Evolutionary conservation across 2,329 filamentous ascomycete species (phyloP).

Genomic region (Emergomyces pasteurianus): DNA sequence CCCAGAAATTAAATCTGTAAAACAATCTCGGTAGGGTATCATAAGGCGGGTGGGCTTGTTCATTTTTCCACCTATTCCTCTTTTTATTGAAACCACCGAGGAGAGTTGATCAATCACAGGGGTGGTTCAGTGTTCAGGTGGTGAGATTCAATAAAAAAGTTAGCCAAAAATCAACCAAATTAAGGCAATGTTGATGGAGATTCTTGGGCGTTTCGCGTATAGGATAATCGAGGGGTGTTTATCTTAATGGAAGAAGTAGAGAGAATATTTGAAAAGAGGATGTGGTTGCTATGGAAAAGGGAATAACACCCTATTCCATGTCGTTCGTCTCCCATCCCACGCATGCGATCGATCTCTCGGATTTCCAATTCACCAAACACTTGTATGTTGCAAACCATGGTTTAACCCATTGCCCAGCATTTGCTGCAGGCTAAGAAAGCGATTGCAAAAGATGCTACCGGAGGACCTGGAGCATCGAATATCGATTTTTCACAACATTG

Average conservation of each 20-base stretch:
- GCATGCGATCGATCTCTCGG: neutral
- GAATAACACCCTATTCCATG: neutral
- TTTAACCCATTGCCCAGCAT: neutral
- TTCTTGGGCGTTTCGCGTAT: neutral
- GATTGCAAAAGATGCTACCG: neutral
- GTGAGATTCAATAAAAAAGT: neutral
- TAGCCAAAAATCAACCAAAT: neutral
- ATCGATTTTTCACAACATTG: neutral
- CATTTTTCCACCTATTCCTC: neutral
- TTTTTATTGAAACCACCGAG: neutral
- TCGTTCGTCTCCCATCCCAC: neutral
- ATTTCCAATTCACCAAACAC: neutral
- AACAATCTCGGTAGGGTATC: neutral
- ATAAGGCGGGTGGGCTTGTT: neutral
- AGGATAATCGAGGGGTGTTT: neutral
- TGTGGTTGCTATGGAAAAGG: neutral
- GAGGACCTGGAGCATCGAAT: neutral
- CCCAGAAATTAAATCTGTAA: neutral
- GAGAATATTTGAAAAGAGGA: neutral
- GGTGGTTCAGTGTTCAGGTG: neutral
- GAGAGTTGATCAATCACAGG: neutral
- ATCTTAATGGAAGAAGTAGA: too few relatives aligned
- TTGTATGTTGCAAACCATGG: neutral
- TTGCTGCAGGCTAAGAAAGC: neutral
- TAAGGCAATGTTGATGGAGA: neutral